These are phyloP conservation scores for Aspergillus nidulans DNA, from an alignment of 495 filamentous ascomycete species.

Conservation along the genomic window DNA sequence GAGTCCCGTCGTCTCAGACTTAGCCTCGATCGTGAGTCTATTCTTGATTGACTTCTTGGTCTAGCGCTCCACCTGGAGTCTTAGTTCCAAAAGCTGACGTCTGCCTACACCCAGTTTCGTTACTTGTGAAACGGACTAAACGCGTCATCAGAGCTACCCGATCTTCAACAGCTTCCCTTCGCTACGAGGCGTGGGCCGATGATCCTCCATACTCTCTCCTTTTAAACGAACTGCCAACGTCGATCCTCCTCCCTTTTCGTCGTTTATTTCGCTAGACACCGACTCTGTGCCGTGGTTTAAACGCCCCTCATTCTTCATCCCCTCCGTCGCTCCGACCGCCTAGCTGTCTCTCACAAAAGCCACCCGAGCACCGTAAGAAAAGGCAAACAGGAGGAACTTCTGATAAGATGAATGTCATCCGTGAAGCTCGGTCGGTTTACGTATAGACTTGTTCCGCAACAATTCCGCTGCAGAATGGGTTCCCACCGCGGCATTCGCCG, in stretches of 20 bases:
- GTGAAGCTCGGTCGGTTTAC: not conserved
- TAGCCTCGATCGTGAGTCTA: not conserved
- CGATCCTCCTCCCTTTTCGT: not conserved
- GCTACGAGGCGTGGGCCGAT: not conserved
- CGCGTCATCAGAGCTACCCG: conserved; percentile 2
- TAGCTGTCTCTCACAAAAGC: not conserved
- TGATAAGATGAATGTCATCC: not conserved
- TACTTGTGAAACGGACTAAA: conserved; percentile 4
- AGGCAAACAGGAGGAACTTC: not conserved
- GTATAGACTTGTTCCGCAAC: not conserved
- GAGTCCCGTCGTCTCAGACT: not conserved
- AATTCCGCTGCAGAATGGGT: not conserved
- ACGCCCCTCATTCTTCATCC: not conserved
- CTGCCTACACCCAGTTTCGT: not conserved
- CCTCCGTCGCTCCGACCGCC: not conserved
- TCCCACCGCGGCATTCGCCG: conserved; percentile 3
- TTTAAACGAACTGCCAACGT: not conserved
- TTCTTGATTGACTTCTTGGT: not conserved
- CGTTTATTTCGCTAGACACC: not conserved
- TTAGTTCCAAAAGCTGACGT: conserved; percentile 2
- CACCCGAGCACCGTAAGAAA: not conserved
- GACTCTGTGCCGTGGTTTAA: not conserved
- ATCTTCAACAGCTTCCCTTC: not conserved
- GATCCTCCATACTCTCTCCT: not conserved
- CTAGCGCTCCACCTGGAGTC: not conserved